These are phyloP conservation scores for Diplotaxis tenuifolia DNA, from an alignment of 345 rosid species.

Conservation along the genomic window DNA sequence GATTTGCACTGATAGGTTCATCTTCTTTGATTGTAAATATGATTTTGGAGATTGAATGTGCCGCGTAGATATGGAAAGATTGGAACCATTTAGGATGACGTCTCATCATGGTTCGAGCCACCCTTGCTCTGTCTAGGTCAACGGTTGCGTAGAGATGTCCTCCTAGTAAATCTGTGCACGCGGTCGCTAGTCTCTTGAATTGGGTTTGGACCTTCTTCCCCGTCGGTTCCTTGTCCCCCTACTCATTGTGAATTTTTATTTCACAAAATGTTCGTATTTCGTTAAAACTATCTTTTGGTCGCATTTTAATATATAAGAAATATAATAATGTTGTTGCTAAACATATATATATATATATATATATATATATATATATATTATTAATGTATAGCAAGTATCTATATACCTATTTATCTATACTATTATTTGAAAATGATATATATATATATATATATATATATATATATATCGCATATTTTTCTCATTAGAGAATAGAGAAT, in stretches of 20 bases:
- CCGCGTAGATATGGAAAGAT: constrained; percentile 56
- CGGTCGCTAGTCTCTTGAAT: constrained; percentile 40
- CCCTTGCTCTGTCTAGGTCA: constrained; percentile 71
- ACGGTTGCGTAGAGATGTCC: constrained; percentile 59
- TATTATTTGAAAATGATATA: too few species aligned
- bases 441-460: too few species aligned
- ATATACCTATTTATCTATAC: too few species aligned
- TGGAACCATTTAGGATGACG: constrained; percentile 52
- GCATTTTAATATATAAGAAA: neutral
- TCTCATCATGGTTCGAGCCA: constrained; percentile 56
- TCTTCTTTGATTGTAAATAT: constrained; percentile 60
- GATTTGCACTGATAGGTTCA: constrained; percentile 50
- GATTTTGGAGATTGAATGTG: constrained; percentile 56
- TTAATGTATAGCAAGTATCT: neutral
- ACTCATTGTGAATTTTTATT: neutral
- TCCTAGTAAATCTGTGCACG: constrained; percentile 44
- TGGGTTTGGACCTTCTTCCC: constrained; percentile 39
- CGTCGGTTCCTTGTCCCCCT: constrained; percentile 29
- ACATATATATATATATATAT: too few species aligned
- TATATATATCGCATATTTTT: too few species aligned
- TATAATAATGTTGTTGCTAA: neutral
- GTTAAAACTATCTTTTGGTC: neutral
- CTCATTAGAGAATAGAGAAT: too few species aligned
- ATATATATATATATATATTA: too few species aligned
- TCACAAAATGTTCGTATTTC: neutral